Conservation (phyloP, 495 filamentous ascomycete species). For the Talaromyces ruber region DNA sequence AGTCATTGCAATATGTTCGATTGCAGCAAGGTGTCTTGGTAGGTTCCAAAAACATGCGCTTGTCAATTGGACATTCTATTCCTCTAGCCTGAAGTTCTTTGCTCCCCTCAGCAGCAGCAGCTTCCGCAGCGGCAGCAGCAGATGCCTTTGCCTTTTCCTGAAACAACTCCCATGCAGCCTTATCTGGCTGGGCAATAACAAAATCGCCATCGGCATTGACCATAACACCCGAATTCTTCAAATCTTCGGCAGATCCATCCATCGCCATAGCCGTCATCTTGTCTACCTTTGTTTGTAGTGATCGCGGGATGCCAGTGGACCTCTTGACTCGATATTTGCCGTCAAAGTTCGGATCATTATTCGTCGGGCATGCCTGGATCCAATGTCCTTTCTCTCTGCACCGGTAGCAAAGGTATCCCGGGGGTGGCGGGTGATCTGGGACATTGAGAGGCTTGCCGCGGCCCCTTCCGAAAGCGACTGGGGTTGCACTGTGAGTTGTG, state of each 20-base stretch:
- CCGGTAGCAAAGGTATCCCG: conserved; percentile 94
- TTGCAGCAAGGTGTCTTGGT: conserved; percentile 97
- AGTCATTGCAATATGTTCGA: conserved; percentile 97
- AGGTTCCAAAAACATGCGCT: conserved; percentile 92
- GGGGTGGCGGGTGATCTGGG: conserved; percentile 83
- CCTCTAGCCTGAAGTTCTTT: conserved; percentile 78
- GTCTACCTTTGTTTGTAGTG: conserved; percentile 87
- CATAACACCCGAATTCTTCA: conserved; percentile 84
- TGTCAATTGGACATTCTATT: conserved; percentile 89
- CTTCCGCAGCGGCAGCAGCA: conserved; percentile 65
- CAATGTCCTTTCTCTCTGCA: conserved; percentile 98
- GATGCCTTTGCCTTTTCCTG: conserved; percentile 85
- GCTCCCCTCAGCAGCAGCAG: conserved; percentile 60
- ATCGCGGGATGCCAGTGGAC: conserved; percentile 90
- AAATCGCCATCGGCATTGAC: conserved; percentile 95
- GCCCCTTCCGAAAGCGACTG: conserved; percentile 48
- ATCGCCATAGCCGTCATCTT: conserved; percentile 69
- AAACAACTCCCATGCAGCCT: conserved; percentile 90
- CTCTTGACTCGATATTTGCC: conserved; percentile 84
- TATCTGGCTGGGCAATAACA: conserved; percentile 90
- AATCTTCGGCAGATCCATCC: conserved; percentile 65
- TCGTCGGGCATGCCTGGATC: conserved; percentile 96
- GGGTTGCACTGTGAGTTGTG: conserved; percentile 46
- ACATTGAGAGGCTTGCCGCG: conserved; percentile 60
- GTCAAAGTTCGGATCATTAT: conserved; percentile 93